These are phyloP conservation scores for Aspergillus hortae DNA, from an alignment of 2,329 filamentous ascomycete genomes.

Conservation along the genomic window DNA sequence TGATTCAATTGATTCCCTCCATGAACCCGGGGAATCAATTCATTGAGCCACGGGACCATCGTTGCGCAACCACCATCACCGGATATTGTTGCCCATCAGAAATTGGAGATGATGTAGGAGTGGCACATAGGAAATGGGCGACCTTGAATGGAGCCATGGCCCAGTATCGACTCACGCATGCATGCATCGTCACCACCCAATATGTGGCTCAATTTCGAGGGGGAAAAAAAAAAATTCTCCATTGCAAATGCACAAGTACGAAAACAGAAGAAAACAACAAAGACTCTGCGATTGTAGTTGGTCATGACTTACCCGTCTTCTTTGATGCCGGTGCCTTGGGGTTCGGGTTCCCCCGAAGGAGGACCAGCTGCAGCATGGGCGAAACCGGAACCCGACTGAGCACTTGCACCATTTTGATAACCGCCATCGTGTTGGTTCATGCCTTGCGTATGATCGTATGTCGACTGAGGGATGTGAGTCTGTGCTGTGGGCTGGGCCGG, in stretches of 20 bases:
- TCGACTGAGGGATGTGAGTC: slow-evolving; percentile 27
- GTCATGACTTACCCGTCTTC: slow-evolving; percentile 81
- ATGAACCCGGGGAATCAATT: slow-evolving; percentile 10
- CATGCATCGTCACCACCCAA: no score
- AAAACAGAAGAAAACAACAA: slow-evolving; percentile 1
- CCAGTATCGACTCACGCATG: no score
- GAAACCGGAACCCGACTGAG: slow-evolving; percentile 21
- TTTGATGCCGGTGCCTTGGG: slow-evolving; percentile 59
- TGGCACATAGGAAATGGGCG: slow-evolving; percentile 4
- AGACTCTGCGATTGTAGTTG: slow-evolving; percentile 15
- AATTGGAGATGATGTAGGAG: slow-evolving; percentile 1
- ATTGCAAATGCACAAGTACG: no score
- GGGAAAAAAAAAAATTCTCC: no score
- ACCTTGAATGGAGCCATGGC: no score
- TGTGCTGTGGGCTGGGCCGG: slow-evolving; percentile 29
- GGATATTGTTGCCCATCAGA: slow-evolving; percentile 9
- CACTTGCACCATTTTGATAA: slow-evolving; percentile 25
- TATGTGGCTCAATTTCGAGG: no score
- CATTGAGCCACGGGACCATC: background rate
- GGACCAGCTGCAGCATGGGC: slow-evolving; percentile 12
- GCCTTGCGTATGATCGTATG: slow-evolving; percentile 18
- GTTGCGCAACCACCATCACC: slow-evolving; percentile 9
- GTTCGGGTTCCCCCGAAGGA: slow-evolving; percentile 29
- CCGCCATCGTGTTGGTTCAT: slow-evolving; percentile 22
- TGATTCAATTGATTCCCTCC: slow-evolving; percentile 1